Evolutionary conservation across 768 basidiomycete species (phyloP).

Genomic region (Boletus eberwhitei): DNA sequence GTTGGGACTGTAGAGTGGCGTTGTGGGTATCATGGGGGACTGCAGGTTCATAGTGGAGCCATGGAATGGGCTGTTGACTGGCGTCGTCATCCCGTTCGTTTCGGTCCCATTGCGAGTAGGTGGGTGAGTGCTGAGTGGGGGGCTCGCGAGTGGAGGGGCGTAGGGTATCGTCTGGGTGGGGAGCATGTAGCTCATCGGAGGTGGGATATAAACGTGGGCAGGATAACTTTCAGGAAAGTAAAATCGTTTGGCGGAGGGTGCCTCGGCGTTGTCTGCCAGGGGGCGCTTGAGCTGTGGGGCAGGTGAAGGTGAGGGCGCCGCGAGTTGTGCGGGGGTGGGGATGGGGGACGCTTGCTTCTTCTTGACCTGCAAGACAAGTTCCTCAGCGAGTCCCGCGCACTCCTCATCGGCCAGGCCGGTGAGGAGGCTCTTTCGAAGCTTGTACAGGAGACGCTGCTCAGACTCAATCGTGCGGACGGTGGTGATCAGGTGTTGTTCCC

Average conservation of each 20-base stretch:
- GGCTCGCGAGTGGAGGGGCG: constrained; percentile 18
- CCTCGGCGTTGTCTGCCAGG: constrained; percentile 21
- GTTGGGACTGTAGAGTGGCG: constrained; percentile 23
- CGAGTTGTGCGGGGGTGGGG: not conserved
- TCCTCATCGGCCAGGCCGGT: constrained; percentile 56
- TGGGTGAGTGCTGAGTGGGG: constrained; percentile 13
- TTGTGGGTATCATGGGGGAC: constrained; percentile 16
- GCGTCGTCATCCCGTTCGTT: constrained; percentile 13
- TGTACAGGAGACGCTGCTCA: constrained; percentile 62
- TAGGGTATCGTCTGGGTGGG: constrained; percentile 28
- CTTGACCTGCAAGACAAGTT: constrained; percentile 46
- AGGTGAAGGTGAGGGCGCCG: constrained; percentile 6
- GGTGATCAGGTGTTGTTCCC: constrained; percentile 64
- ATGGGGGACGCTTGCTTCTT: constrained; percentile 10
- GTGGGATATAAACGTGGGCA: constrained; percentile 29
- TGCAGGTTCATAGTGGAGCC: constrained; percentile 13
- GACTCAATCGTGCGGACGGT: constrained; percentile 57
- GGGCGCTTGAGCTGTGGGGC: constrained; percentile 27
- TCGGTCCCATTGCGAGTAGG: constrained; percentile 13
- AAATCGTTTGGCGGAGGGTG: constrained; percentile 27
- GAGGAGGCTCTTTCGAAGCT: constrained; percentile 54
- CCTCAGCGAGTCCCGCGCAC: constrained; percentile 54
- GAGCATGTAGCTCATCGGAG: constrained; percentile 27
- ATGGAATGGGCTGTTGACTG: constrained; percentile 16
- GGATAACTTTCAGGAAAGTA: constrained; percentile 28